A percentile compares a stretch with the other conserved stretches of the same genome.
phyloP scores from a whole-genome alignment of 2,329 filamentous ascomycete genomes.

The Leptographium radiaticola region DNA sequence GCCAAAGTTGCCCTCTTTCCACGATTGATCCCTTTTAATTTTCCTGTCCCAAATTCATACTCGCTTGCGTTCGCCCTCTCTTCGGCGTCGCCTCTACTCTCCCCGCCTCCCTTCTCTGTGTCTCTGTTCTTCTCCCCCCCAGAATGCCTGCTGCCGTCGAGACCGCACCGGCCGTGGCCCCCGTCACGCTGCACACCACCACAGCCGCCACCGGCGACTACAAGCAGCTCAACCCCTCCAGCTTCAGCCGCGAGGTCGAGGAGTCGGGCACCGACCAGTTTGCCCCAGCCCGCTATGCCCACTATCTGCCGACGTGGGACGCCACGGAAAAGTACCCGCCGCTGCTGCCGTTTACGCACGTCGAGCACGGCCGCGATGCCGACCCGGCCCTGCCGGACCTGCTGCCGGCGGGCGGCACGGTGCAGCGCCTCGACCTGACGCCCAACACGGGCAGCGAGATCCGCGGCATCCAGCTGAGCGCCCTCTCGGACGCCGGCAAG shows the following conservation, averaged over 20 bases:
- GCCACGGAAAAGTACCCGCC: constrained; percentile 45
- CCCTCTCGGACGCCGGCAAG: constrained; percentile 48
- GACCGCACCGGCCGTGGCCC: constrained; percentile 11
- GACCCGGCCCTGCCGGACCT: constrained; percentile 51
- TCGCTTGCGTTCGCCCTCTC: too few relatives aligned
- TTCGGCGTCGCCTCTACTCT: too few relatives aligned
- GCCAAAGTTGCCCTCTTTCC: too few relatives aligned
- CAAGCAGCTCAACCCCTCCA: constrained; percentile 11
- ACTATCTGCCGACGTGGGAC: constrained; percentile 55
- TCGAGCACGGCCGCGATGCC: constrained; percentile 57
- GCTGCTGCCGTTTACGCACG: constrained; percentile 51
- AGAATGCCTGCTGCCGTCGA: constrained; percentile 3
- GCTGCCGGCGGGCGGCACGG: constrained; percentile 30
- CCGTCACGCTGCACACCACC: constrained; percentile 25
- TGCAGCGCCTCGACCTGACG: constrained; percentile 44
- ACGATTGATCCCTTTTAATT: too few relatives aligned
- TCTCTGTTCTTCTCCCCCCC: too few relatives aligned
- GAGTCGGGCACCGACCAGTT: constrained; percentile 10
- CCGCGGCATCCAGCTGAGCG: constrained; percentile 52
- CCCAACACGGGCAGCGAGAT: constrained; percentile 57
- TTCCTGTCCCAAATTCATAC: too few relatives aligned
- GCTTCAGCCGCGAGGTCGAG: constrained; percentile 11
- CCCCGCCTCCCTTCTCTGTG: too few relatives aligned
- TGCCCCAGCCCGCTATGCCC: constrained; percentile 32
- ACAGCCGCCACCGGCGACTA: constrained; percentile 13